Evolutionary conservation across 2,329 filamentous ascomycete genomes (phyloP).

Genomic region (Microascus cirrosus): DNA sequence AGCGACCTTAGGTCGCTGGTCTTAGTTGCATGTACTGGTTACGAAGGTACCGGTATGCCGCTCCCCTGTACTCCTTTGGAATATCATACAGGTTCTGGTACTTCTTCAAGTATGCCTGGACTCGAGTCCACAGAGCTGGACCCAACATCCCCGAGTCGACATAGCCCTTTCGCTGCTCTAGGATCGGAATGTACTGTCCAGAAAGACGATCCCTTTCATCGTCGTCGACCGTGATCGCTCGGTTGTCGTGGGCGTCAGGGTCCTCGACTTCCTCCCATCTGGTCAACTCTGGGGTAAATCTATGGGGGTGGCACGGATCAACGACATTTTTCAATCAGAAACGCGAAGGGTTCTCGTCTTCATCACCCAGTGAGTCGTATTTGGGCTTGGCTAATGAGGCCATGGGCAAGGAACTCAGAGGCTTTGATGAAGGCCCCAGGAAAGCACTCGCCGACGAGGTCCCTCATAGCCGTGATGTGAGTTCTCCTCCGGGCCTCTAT

Average conservation of each 20-base stretch:
- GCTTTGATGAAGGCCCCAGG: slow-evolving; percentile 37
- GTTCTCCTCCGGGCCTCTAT: slow-evolving; percentile 11
- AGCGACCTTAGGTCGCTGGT: slow-evolving; percentile 33
- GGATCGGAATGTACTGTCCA: slow-evolving; percentile 25
- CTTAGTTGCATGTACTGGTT: slow-evolving; percentile 37
- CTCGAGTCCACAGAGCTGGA: slow-evolving; percentile 1
- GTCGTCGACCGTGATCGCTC: background rate
- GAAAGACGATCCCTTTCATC: slow-evolving; percentile 40
- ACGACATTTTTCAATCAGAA: slow-evolving; percentile 3
- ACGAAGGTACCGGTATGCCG: slow-evolving; percentile 57
- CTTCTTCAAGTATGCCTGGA: slow-evolving; percentile 7
- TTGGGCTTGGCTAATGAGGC: slow-evolving; percentile 54
- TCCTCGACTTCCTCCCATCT: slow-evolving; percentile 1
- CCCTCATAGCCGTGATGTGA: slow-evolving; percentile 23
- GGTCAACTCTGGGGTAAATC: background rate
- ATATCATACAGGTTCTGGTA: slow-evolving; percentile 50
- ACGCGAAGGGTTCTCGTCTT: background rate
- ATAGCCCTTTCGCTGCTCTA: background rate
- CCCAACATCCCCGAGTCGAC: background rate
- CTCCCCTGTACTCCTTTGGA: slow-evolving; percentile 40
- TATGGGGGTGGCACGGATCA: background rate
- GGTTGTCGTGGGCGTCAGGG: slow-evolving; percentile 1
- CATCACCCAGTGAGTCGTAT: slow-evolving; percentile 39
- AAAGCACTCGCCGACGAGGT: slow-evolving; percentile 26
- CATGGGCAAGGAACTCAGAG: slow-evolving; percentile 37